phyloP scores from a whole-genome alignment of 176 grass and related monocot species.

The Puya raimondii region DNA sequence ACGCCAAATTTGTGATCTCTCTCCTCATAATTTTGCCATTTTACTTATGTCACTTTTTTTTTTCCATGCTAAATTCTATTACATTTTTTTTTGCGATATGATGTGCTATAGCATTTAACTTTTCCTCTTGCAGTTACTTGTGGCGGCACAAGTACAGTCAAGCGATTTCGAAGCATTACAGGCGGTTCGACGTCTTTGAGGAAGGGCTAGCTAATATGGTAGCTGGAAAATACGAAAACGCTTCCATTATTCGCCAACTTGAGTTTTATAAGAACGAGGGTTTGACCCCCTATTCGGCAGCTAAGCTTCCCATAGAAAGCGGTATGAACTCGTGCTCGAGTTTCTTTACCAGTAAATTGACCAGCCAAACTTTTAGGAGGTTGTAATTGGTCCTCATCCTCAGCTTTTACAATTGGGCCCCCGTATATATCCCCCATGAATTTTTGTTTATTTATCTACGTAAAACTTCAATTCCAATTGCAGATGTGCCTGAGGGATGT shows the following conservation, averaged over 20 bases:
- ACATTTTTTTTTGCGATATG: background rate
- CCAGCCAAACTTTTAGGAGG: background rate
- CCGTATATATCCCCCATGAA: background rate
- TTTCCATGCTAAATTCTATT: background rate
- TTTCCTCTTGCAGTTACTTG: slow-evolving; percentile 61
- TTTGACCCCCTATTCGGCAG: slow-evolving; percentile 73
- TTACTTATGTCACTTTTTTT: background rate
- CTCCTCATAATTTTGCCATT: background rate
- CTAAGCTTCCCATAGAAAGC: slow-evolving; percentile 93
- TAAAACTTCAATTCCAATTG: slow-evolving; percentile 5
- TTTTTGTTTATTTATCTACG: background rate
- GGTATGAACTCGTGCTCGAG: slow-evolving; percentile 24
- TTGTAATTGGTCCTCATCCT: background rate
- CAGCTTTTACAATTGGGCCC: background rate
- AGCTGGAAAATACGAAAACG: slow-evolving; percentile 89
- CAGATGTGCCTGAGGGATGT: slow-evolving; percentile 96
- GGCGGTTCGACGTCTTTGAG: slow-evolving; percentile 89
- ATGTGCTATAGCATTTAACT: background rate
- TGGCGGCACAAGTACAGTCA: slow-evolving; percentile 80
- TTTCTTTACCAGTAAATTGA: no score
- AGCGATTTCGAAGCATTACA: slow-evolving; percentile 94
- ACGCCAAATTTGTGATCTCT: no score
- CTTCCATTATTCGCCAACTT: slow-evolving; percentile 86
- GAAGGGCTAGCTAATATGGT: slow-evolving; percentile 94
- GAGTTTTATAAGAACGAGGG: slow-evolving; percentile 95